phyloP scores from a whole-genome alignment of 2,329 filamentous ascomycete species.

The Aureobasidium sp. region DNA sequence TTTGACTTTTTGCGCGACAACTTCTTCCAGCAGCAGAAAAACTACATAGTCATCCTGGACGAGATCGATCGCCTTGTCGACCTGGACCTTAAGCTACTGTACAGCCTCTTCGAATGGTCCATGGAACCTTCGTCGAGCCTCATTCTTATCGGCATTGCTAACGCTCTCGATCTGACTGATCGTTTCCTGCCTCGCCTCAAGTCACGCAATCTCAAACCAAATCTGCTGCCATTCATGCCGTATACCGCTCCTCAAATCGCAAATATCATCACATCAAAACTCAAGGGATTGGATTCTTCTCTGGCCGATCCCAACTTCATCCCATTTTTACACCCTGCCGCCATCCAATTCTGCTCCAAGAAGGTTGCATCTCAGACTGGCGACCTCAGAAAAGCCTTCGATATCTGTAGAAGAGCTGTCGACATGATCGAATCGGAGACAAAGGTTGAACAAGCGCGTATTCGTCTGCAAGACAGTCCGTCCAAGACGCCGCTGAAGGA shows the following conservation, averaged over 20 bases:
- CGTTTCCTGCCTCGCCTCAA: conserved; percentile 91
- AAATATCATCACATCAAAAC: conserved; percentile 73
- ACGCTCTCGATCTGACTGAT: conserved; percentile 90
- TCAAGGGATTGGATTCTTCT: conserved; percentile 63
- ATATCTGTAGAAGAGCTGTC: conserved; percentile 82
- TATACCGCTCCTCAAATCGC: conserved; percentile 86
- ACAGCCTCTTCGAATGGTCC: conserved; percentile 95
- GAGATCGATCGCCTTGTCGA: conserved; percentile 93
- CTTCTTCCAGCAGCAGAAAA: conserved; percentile 51
- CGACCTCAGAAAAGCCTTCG: conserved; percentile 89
- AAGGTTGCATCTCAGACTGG: conserved; percentile 93
- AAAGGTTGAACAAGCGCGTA: conserved; percentile 54
- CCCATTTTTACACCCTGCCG: conserved; percentile 88
- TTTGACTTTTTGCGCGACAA: conserved; percentile 61
- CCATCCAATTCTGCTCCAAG: conserved; percentile 87
- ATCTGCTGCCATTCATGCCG: conserved; percentile 83
- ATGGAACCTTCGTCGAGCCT: conserved; percentile 72
- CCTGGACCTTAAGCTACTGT: conserved; percentile 79
- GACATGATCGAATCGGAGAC: conserved; percentile 86
- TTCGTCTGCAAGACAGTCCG: conserved; percentile 42
- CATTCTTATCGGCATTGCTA: conserved; percentile 85
- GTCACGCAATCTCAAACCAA: conserved; percentile 82
- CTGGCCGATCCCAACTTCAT: conserved; percentile 49
- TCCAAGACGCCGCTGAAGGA: conserved; percentile 62
- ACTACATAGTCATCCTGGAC: conserved; percentile 82